Percentiles rank a stretch among this genome's conserved stretches.
Conservation (phyloP, 306 rosid genomes). For the Begonia fuchsioides region DNA sequence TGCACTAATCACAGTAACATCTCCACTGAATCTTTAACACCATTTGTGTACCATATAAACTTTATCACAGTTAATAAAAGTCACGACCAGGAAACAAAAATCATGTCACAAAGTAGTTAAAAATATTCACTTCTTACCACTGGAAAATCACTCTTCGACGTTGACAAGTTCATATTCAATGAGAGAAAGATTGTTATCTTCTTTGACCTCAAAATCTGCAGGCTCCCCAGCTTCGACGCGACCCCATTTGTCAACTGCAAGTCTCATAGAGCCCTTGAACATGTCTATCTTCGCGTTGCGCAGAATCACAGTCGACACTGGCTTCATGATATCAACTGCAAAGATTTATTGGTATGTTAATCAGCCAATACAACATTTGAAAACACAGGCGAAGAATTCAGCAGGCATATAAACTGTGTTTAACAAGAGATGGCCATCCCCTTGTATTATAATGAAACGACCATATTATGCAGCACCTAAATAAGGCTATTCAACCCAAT, state of each 20-base stretch:
- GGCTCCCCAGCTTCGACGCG: constrained; percentile 63
- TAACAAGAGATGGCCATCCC: background rate
- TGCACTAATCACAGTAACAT: too few species aligned
- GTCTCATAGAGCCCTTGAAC: constrained; percentile 93
- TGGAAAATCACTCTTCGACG: constrained; percentile 35
- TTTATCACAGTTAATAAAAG: constrained; percentile 8
- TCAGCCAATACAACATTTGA: background rate
- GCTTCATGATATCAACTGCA: constrained; percentile 62
- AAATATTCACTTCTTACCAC: constrained; percentile 15
- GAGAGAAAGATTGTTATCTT: constrained; percentile 73
- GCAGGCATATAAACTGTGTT: background rate
- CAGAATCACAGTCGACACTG: constrained; percentile 39
- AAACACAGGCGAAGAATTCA: background rate
- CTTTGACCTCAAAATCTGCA: constrained; percentile 55
- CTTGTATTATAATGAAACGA: too few species aligned
- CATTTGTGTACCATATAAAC: too few species aligned
- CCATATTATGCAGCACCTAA: too few species aligned
- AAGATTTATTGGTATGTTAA: background rate
- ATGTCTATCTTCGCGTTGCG: constrained; percentile 88
- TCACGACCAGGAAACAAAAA: constrained; percentile 20
- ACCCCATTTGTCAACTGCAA: constrained; percentile 86
- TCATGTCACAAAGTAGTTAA: constrained; percentile 15
- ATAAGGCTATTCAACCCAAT: too few species aligned
- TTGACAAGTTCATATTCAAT: constrained; percentile 77
- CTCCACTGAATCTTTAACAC: too few species aligned